Evolutionary conservation across 805 yeast species (phyloP).

Genomic region (Candida railenensis): DNA sequence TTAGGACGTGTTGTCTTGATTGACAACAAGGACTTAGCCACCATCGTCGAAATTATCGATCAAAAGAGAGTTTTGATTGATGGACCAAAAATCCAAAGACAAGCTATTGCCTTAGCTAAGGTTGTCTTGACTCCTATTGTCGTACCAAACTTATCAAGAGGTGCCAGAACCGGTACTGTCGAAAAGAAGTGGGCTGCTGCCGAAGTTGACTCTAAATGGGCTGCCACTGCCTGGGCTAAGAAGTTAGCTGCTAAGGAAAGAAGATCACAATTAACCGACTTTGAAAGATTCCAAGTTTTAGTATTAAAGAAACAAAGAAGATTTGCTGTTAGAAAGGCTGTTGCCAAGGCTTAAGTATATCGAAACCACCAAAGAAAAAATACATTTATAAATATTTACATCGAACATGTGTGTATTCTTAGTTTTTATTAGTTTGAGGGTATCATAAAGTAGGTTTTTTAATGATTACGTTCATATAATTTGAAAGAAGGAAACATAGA

Average conservation of each 20-base stretch:
- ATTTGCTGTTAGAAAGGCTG: constrained; percentile 91
- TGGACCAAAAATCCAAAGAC: constrained; percentile 96
- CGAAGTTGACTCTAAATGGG: constrained; percentile 87
- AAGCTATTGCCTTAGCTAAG: constrained; percentile 82
- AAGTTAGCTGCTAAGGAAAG: constrained; percentile 93
- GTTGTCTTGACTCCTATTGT: constrained; percentile 92
- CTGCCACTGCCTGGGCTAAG: constrained; percentile 94
- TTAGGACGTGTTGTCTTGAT: constrained; percentile 98
- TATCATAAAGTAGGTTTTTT: constrained; percentile 26
- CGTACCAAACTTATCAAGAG: constrained; percentile 85
- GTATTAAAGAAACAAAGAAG: constrained; percentile 97
- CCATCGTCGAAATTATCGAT: constrained; percentile 98
- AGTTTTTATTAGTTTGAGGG: constrained; percentile 23
- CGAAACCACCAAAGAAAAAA: constrained; percentile 24
- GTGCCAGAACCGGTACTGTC: constrained; percentile 83
- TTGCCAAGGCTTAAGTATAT: constrained; percentile 97
- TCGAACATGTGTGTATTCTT: constrained; percentile 26
- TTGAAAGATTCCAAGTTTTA: constrained; percentile 99
- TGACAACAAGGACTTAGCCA: constrained; percentile 84
- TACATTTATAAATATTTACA: constrained; percentile 13
- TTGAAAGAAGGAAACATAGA: neutral
- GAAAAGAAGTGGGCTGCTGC: constrained; percentile 93
- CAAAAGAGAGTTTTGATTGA: constrained; percentile 97
- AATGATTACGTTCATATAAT: constrained; percentile 21
- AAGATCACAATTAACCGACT: constrained; percentile 92